Base-by-base conservation (phyloP, 2,329 filamentous ascomycete genomes). In the Botrytis byssoidea region DNA sequence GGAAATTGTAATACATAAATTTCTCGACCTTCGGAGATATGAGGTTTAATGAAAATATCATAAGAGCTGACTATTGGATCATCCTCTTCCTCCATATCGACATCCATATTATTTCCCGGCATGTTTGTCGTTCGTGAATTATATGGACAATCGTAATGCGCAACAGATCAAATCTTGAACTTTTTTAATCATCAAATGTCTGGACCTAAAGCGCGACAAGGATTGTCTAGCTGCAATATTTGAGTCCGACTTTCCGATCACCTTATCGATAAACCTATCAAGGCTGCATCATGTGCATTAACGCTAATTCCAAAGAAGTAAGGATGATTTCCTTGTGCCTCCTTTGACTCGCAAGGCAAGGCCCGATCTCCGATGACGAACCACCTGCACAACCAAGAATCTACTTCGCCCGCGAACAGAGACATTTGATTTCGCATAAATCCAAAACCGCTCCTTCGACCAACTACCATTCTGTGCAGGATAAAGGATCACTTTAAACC, bases 1-100 rank as follows among this genome's bases (percentile, higher is more conserved):
- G 95, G 92, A 82, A 97, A 97, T 84, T 98, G 95, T 64, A 99
- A 88, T 76, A 98, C 88, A 79, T 95, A 91, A 74, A 94, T 88
- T 77, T 91, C 88, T 74, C 89, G 90, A 79, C 86, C 85, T 25
- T 83, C 81, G 7, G 90, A 86, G 64, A 92, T 88, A 32, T 87
- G 85, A 35, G 93, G 92, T 78, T 95, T 97, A 81, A 97, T 90
- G 84, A 92, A 95, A 82, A 98, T 90, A 80, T 93, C 89, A 87
- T 97, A 98, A 75, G 88, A 90, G 60, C 90, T 87, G 71, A 92
- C 86, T 77, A 95, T 87, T 71, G 92, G 92, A 80, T 95, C 92
- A 32, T 87, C 82, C 65, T 90, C 87, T 44, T 32, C 68, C 46
- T 63, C 55, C 10, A 63, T 61, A 25, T 61, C 40, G 40, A 46